Evolutionary conservation across 495 filamentous ascomycete species (phyloP).

Genomic region (Talaromyces trachyspermus): DNA sequence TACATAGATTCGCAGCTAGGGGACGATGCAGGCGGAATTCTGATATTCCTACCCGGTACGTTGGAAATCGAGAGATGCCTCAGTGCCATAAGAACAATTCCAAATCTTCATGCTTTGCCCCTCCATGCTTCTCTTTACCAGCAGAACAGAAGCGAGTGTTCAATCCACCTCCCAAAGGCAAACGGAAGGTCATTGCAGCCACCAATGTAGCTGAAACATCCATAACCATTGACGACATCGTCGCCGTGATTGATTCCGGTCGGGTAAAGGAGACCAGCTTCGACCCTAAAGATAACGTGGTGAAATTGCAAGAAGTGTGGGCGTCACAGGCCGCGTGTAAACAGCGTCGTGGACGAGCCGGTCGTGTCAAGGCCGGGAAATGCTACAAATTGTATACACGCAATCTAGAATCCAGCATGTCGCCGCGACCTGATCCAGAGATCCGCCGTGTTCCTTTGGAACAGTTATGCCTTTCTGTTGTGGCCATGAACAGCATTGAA

Average conservation of each 20-base stretch:
- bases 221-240: conserved; percentile 95
- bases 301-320: conserved; percentile 90
- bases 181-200: conserved; percentile 84
- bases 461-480: conserved; percentile 87
- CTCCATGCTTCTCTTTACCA: conserved; percentile 86
- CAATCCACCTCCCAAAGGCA: conserved; percentile 62
- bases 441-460: conserved; percentile 89
- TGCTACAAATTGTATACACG: conserved; percentile 96
- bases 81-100: conserved; percentile 57
- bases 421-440: conserved; percentile 84
- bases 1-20: conserved; percentile 71
- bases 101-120: conserved; percentile 71
- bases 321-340: conserved; percentile 92
- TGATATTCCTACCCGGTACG: conserved; percentile 84
- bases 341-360: conserved; percentile 90
- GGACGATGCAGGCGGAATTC: conserved; percentile 68
- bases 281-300: conserved; percentile 87
- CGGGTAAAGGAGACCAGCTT: conserved; percentile 95
- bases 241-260: conserved; percentile 92
- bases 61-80: conserved; percentile 83
- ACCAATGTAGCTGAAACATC: conserved; percentile 98
- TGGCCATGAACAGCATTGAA: conserved; percentile 78
- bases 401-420: conserved; percentile 79
- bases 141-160: conserved; percentile 85
- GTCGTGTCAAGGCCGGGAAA: conserved; percentile 78